Conservation (phyloP, 2,329 filamentous ascomycete species). For the Orbilia quercus region DNA sequence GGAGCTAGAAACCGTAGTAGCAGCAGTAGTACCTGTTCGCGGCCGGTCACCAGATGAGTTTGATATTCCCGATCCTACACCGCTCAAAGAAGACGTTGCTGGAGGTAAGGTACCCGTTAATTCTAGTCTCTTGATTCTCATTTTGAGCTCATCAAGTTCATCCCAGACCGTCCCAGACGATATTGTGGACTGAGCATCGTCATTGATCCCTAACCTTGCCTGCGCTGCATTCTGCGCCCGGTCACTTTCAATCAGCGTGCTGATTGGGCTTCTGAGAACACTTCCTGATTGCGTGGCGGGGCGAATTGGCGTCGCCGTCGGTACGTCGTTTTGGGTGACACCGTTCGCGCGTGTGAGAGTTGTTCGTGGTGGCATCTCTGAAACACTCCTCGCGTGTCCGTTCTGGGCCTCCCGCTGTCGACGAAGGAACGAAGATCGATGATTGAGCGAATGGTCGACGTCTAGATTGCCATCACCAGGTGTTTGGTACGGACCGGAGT, state of each 20-base stretch:
- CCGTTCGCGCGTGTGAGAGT: slow-evolving; percentile 54
- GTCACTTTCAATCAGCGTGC: slow-evolving; percentile 56
- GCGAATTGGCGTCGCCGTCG: slow-evolving; percentile 47
- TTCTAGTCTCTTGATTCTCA: slow-evolving; percentile 88
- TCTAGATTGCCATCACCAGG: slow-evolving; percentile 30
- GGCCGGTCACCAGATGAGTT: slow-evolving; percentile 82
- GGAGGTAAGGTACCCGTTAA: slow-evolving; percentile 86
- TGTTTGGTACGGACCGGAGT: slow-evolving; percentile 39
- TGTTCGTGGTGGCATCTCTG: slow-evolving; percentile 49
- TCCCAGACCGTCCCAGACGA: slow-evolving; percentile 94
- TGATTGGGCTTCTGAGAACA: slow-evolving; percentile 39
- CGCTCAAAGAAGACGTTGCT: slow-evolving; percentile 77
- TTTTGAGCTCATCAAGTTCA: slow-evolving; percentile 94
- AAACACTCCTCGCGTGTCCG: slow-evolving; percentile 49
- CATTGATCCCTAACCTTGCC: slow-evolving; percentile 61
- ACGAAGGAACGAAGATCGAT: slow-evolving; percentile 45
- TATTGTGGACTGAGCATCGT: slow-evolving; percentile 84
- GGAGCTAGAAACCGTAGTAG: slow-evolving; percentile 89
- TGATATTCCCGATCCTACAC: slow-evolving; percentile 76
- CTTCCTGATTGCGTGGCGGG: slow-evolving; percentile 41
- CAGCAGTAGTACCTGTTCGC: slow-evolving; percentile 87
- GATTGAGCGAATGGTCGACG: slow-evolving; percentile 37
- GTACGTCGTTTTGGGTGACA: slow-evolving; percentile 39
- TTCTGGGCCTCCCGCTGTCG: slow-evolving; percentile 43
- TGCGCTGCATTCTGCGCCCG: slow-evolving; percentile 49